Evolutionary conservation across 257 asterid species (phyloP).

Genomic region (Ophiorrhiza pumila): DNA sequence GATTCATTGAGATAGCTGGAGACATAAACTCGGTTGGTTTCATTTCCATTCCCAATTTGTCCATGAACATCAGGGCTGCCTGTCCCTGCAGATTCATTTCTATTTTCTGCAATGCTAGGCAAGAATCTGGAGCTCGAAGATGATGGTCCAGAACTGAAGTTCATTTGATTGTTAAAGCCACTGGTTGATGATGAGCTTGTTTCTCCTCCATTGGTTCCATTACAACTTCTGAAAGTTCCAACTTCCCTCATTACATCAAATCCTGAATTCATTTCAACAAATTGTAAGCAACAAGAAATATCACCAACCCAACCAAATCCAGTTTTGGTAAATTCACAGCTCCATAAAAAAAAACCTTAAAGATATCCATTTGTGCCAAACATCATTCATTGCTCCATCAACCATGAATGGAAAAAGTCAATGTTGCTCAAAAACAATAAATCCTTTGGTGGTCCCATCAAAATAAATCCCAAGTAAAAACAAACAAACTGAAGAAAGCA

Average conservation of each 20-base stretch:
- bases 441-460: neutral
- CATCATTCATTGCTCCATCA: neutral
- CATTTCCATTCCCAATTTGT: constrained; percentile 26
- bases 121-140: constrained; percentile 60
- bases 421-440: neutral
- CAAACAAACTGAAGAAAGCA: too few species aligned
- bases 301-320: constrained; percentile 3
- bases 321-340: neutral
- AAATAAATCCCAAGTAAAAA: neutral
- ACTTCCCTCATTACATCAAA: constrained; percentile 60
- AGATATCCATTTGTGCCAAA: neutral
- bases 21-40: constrained; percentile 28
- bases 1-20: constrained; percentile 38
- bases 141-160: constrained; percentile 49
- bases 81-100: constrained; percentile 25
- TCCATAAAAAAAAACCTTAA: neutral
- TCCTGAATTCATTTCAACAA: constrained; percentile 42
- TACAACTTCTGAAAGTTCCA: constrained; percentile 52
- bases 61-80: constrained; percentile 33
- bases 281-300: constrained; percentile 5
- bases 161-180: constrained; percentile 46
- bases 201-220: constrained; percentile 34
- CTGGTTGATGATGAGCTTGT: constrained; percentile 33
- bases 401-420: neutral
- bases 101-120: constrained; percentile 80